Evolutionary conservation across 805 yeast genomes (phyloP).

Genomic region (Sugiyamaella lignohabitans): DNA sequence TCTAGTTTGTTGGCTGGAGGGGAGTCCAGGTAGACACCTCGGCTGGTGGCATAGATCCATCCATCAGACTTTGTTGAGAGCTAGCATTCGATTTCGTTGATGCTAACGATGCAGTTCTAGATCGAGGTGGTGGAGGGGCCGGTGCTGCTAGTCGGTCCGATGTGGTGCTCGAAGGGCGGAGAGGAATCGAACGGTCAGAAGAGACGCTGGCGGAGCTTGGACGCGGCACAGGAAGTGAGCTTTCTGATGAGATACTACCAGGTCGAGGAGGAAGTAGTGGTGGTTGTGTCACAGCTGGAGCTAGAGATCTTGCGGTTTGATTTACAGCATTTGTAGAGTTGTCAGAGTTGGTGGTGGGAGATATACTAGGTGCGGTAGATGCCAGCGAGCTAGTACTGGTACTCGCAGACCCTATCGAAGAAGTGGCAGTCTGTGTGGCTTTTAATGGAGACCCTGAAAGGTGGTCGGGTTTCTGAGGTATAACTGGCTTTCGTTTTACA

Average conservation of each 20-base stretch:
- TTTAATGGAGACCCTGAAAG: too few relatives aligned
- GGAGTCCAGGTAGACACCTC: slow-evolving; percentile 13
- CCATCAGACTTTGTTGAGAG: slow-evolving; percentile 6
- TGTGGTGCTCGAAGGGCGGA: too few relatives aligned
- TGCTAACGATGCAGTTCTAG: slow-evolving; percentile 6
- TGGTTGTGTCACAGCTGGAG: not conserved
- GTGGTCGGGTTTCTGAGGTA: not conserved
- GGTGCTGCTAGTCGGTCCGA: too few relatives aligned
- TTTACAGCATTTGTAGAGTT: not conserved
- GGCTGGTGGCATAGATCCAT: not conserved
- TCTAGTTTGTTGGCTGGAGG: slow-evolving; percentile 9
- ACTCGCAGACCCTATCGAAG: too few relatives aligned
- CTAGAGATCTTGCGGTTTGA: not conserved
- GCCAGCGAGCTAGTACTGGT: too few relatives aligned
- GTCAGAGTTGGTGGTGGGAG: too few relatives aligned
- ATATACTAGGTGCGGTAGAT: too few relatives aligned
- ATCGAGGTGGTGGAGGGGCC: slow-evolving; percentile 12
- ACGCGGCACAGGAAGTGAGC: too few relatives aligned
- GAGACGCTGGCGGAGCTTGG: too few relatives aligned
- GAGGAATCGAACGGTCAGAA: too few relatives aligned
- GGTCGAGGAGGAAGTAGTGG: not conserved
- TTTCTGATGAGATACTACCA: not conserved
- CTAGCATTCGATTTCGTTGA: too few relatives aligned
- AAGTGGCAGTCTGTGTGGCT: too few relatives aligned
- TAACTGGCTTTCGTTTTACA: not conserved